Base-by-base conservation (phyloP, 2,329 filamentous ascomycete genomes). In the Pseudogymnoascus sp. region DNA sequence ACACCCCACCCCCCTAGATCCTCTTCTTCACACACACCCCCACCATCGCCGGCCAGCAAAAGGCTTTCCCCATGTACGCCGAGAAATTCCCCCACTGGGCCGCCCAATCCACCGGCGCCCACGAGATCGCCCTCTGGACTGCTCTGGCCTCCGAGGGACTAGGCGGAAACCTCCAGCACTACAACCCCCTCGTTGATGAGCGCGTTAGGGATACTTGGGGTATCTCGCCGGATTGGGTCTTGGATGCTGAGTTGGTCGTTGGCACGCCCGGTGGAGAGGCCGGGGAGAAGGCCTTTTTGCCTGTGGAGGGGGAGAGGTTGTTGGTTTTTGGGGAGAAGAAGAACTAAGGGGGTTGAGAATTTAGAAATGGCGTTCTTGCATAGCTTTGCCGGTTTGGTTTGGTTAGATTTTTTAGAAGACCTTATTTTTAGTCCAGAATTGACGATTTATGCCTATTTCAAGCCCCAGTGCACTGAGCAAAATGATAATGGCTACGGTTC, bases 151-250 rank as follows among this genome's bases (percentile, higher is more conserved):
- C 86, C 63, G 90, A 94, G 73, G 91, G 92, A 30, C 83, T 95
- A 61, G 91, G 91, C 66, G 89, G 87, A 72, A 96, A 92, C 81
- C 81, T 96, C 60, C 92, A 96, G 81, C 92, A 96, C 79, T 96
- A 96, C 81, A 94, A 91, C 82, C 91, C 91, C 18, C 75, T 96
- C 62, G 84, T 95, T 68, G 88, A 96, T 76, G 79, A 81, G 66
- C 84, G 86, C 77, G 87, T 92, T 60, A 76, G 81, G 47, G 60
- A 76, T 64, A 78, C 84, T 68, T 96, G 90, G 88, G 81, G 81
- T 62, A 69, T 96, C 33, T 88, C 89, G 43, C 70, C 76, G 16
- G 81, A 82, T 68, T 96, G 92, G 91, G 84, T 83, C 71, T 82
- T 96, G 66, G 84, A 87, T 71, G 87, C 89, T 22, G 90, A 96